Conservation (phyloP, 1,284 basidiomycete species). For the Microbotryum scabiosae region DNA sequence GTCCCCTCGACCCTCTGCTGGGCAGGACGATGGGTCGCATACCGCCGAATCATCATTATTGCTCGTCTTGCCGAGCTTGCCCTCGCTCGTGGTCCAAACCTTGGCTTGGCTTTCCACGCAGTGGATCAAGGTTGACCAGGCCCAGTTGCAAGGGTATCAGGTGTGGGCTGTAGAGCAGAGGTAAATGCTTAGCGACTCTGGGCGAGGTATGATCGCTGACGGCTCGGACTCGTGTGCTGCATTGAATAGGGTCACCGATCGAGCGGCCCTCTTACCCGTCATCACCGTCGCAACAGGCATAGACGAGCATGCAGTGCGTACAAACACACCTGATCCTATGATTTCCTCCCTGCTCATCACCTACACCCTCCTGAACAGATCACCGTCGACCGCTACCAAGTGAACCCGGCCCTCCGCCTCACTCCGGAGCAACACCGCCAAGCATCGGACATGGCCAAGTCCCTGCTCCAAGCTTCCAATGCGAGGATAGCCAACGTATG, state of each 20-base stretch:
- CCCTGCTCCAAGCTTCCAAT: not conserved
- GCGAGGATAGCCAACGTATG: conserved; percentile 2
- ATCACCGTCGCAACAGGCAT: conserved; percentile 1
- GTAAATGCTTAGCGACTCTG: too few relatives aligned
- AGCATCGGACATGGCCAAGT: not conserved
- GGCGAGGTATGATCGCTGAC: not conserved
- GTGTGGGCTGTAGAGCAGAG: conserved; percentile 10
- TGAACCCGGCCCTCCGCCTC: not conserved
- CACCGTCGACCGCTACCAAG: not conserved
- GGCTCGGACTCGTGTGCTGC: too few relatives aligned
- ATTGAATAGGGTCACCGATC: conserved; percentile 5
- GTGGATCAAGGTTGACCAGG: not conserved
- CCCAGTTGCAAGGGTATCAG: conserved; percentile 2
- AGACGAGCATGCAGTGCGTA: not conserved
- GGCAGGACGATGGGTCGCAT: too few relatives aligned
- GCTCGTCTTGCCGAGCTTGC: not conserved
- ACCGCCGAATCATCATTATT: not conserved
- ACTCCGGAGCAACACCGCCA: not conserved
- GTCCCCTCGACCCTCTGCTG: too few relatives aligned
- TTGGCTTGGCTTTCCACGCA: not conserved
- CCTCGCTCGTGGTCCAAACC: not conserved
- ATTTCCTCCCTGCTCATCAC: not conserved
- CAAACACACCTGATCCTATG: too few relatives aligned
- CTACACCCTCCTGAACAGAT: not conserved
- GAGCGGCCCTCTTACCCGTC: conserved; percentile 3